Conservation (phyloP, 2,329 filamentous ascomycete genomes). For the Pseudopithomyces maydicus region DNA sequence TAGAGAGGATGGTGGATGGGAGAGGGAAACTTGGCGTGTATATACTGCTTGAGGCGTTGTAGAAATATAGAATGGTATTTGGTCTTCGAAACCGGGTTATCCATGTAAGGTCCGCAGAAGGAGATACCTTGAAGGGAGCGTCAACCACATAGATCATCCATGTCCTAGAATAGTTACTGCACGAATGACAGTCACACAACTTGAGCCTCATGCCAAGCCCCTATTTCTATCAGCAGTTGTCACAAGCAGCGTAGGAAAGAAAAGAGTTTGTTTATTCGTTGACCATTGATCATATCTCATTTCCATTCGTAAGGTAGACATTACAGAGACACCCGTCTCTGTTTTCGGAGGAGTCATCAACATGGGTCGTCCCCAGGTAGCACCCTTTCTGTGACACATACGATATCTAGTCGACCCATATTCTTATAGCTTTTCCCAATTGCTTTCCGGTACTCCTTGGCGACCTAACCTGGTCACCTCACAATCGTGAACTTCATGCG, state of each 20-base stretch:
- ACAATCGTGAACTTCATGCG: slow-evolving; percentile 15
- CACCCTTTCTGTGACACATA: not conserved
- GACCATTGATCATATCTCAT: slow-evolving; percentile 7
- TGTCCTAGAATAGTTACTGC: too few species aligned
- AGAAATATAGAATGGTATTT: too few species aligned
- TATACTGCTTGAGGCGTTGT: too few species aligned
- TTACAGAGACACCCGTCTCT: slow-evolving; percentile 1
- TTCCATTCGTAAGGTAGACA: slow-evolving; percentile 4
- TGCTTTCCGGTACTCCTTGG: not conserved
- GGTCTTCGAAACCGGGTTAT: too few species aligned
- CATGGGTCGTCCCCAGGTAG: not conserved
- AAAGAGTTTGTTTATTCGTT: not conserved
- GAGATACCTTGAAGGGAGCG: too few species aligned
- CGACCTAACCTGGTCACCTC: not conserved
- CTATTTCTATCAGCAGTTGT: too few species aligned
- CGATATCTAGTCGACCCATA: not conserved
- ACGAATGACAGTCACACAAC: too few species aligned
- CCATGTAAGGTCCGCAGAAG: too few species aligned
- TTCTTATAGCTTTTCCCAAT: not conserved
- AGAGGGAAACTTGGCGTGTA: not conserved
- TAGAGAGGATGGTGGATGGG: not conserved
- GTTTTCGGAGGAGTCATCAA: not conserved
- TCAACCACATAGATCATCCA: too few species aligned
- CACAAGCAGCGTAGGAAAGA: not conserved
- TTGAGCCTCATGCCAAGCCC: too few species aligned